Evolutionary conservation across 2,329 filamentous ascomycete species (phyloP).

Genomic region (Colletotrichum sp.): DNA sequence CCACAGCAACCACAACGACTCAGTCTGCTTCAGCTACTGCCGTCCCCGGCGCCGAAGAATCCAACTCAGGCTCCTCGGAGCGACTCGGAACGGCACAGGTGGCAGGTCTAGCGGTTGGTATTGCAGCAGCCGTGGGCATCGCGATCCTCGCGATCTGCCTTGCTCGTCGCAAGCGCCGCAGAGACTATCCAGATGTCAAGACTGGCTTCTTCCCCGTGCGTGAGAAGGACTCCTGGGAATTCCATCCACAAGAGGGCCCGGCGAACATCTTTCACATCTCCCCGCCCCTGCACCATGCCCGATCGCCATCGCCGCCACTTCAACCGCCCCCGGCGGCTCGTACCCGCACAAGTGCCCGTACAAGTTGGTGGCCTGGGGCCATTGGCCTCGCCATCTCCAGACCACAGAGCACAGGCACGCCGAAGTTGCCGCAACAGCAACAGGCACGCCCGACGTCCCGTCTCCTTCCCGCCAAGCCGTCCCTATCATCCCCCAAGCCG

Average conservation of each 20-base stretch:
- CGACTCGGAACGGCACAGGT: constrained; percentile 16
- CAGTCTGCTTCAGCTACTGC: constrained; percentile 1
- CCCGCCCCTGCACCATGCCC: constrained; percentile 37
- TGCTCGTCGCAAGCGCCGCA: constrained; percentile 45
- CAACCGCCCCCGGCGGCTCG: neutral
- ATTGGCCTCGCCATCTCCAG: constrained; percentile 53
- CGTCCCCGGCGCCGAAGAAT: constrained; percentile 3
- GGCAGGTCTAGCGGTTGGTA: constrained; percentile 18
- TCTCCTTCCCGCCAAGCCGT: constrained; percentile 46
- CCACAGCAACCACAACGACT: neutral
- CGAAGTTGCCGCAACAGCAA: constrained; percentile 5
- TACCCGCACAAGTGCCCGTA: constrained; percentile 15
- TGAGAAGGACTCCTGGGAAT: constrained; percentile 42
- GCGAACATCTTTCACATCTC: constrained; percentile 45
- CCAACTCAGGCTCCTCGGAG: constrained; percentile 3
- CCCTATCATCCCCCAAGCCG: constrained; percentile 38
- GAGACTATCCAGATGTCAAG: constrained; percentile 40
- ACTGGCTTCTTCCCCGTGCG: constrained; percentile 41
- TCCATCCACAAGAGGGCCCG: constrained; percentile 13
- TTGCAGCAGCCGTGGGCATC: constrained; percentile 34
- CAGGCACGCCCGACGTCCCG: constrained; percentile 40
- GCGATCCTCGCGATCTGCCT: constrained; percentile 53
- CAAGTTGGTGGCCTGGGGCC: constrained; percentile 37
- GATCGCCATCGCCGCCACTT: constrained; percentile 24
- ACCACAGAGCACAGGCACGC: constrained; percentile 23